phyloP scores from a whole-genome alignment of 139 green algal species.

The Penium margaritaceum region DNA sequence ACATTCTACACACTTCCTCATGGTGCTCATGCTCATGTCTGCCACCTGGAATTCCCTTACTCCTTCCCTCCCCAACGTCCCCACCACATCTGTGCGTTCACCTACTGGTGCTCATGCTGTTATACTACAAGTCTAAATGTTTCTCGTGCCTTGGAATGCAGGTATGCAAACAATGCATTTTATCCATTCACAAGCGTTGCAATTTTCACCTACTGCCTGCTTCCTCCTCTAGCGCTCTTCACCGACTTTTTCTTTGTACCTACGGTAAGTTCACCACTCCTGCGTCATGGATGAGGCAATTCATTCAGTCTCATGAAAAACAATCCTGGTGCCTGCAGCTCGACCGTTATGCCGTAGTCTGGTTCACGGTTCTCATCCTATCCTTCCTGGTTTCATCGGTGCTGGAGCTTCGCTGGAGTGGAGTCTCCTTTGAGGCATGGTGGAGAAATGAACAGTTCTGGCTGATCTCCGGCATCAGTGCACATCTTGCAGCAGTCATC shows the following conservation, averaged over 20 bases:
- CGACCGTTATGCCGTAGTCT: slow-evolving; percentile 27
- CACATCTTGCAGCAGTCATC: slow-evolving; percentile 34
- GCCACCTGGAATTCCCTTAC: no score
- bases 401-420: slow-evolving; percentile 32
- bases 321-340: no score
- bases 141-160: slow-evolving; percentile 7
- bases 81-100: no score
- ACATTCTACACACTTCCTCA: no score
- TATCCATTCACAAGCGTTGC: slow-evolving; percentile 42
- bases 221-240: slow-evolving; percentile 30
- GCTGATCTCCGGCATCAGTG: slow-evolving; percentile 36
- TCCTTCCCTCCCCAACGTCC: no score
- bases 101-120: no score
- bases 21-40: no score
- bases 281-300: no score
- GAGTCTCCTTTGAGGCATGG: slow-evolving; percentile 37
- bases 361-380: slow-evolving; percentile 18
- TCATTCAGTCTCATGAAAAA: no score
- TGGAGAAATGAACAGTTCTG: slow-evolving; percentile 46
- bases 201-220: slow-evolving; percentile 37
- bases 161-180: slow-evolving; percentile 35
- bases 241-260: slow-evolving; percentile 41
- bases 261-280: no score
- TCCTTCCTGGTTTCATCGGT: slow-evolving; percentile 21
- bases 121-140: no score